Evolutionary conservation across 495 filamentous ascomycete species (phyloP).

Genomic region (Daldinia caldariorum): DNA sequence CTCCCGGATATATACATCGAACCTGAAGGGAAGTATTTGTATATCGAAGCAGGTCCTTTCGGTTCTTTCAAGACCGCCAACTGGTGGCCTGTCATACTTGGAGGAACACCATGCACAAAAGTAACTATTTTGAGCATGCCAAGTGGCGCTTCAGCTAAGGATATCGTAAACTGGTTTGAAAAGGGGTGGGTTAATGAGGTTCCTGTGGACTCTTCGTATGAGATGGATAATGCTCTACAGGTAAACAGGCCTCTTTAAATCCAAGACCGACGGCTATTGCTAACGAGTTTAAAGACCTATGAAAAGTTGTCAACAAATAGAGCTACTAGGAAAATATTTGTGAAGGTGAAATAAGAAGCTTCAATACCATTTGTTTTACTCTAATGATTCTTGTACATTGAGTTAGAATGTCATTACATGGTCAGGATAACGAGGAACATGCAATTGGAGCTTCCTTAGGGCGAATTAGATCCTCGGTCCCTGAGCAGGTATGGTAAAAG

Average conservation of each 20-base stretch:
- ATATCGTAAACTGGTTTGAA: background rate
- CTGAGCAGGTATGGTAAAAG: background rate
- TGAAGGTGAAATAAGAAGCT: background rate
- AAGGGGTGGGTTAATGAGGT: background rate
- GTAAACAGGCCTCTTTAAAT: background rate
- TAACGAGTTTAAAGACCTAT: background rate
- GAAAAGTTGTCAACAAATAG: background rate
- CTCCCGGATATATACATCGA: background rate
- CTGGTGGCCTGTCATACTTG: background rate
- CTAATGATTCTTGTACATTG: background rate
- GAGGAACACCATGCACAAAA: background rate
- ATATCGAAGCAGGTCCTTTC: background rate
- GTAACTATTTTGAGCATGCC: background rate
- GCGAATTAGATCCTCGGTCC: background rate
- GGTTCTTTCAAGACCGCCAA: background rate
- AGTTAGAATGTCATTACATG: background rate
- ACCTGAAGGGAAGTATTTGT: background rate
- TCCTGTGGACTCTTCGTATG: background rate
- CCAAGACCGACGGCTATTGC: background rate
- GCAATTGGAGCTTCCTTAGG: background rate
- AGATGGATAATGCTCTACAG: background rate
- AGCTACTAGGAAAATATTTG: background rate
- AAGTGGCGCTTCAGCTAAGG: background rate
- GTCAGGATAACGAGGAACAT: background rate
- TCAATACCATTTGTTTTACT: background rate